Evolutionary conservation across 768 basidiomycete genomes (phyloP).

Genomic region (Lactifluus volemus): DNA sequence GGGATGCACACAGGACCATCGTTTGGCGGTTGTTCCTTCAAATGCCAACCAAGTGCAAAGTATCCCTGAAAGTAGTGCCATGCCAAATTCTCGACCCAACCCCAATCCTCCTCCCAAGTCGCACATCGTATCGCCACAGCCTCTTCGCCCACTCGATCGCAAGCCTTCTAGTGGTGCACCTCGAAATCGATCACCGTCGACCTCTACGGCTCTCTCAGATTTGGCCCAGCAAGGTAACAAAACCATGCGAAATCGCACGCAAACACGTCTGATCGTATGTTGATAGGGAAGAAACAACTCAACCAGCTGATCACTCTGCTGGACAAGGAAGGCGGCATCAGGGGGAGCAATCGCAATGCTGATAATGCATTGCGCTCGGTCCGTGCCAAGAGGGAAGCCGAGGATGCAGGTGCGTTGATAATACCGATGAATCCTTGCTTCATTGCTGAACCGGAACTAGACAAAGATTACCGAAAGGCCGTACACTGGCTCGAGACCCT

Average conservation of each 20-base stretch:
- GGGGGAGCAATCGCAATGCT: constrained; percentile 46
- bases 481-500: constrained; percentile 92
- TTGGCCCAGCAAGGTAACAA: constrained; percentile 70
- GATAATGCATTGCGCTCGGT: constrained; percentile 65
- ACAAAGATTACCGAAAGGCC: constrained; percentile 84
- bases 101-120: constrained; percentile 41
- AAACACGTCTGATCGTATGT: background rate
- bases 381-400: constrained; percentile 80
- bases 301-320: constrained; percentile 82
- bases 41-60: constrained; percentile 29
- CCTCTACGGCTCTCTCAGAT: constrained; percentile 77
- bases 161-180: constrained; percentile 55
- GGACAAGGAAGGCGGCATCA: constrained; percentile 56
- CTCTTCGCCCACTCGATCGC: constrained; percentile 65
- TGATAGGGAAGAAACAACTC: constrained; percentile 71
- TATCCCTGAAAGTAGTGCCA: constrained; percentile 25
- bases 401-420: constrained; percentile 65
- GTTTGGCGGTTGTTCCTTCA: constrained; percentile 37
- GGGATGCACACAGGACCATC: constrained; percentile 49
- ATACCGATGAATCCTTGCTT: background rate
- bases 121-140: constrained; percentile 61
- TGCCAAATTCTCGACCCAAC: constrained; percentile 36
- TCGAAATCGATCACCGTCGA: constrained; percentile 72
- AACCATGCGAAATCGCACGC: background rate
- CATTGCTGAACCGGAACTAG: constrained; percentile 30